Base-by-base conservation (phyloP, 345 rosid species). In the Populus deltoides region DNA sequence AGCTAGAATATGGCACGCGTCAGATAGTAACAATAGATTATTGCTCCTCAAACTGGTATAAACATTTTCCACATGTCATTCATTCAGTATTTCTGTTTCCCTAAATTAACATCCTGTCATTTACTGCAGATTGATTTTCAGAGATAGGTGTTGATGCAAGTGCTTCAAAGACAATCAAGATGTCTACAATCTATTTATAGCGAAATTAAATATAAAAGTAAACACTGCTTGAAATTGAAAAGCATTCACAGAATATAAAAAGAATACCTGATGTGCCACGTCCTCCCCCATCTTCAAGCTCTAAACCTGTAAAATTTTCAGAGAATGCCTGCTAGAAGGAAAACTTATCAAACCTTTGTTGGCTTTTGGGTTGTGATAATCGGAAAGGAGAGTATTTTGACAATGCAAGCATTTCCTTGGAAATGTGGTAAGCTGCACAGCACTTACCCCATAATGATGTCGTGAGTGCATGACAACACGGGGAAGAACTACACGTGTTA, bases 221-320 rank as follows among this genome's bases (percentile, higher is more conserved):
- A 10, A 47, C 24, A 7, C 5, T 20, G 12, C 55, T 24, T 53
- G 75, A 71, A 16, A 49, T 9, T 45, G 49, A 71, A 57, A 51
- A 15, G 36, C 11, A 68, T 9, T 59, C 12, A 78, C 41, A 66
- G 8, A 25, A 39, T 20, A 22, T 70, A 74, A 68, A 74, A 72
- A 17, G 36, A 74, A 81, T 66, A 92, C 97, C 97, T 75, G 99
- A 96, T 76, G 99, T 96, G 77, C 99, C 99, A 69, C 99, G 98
- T 62, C 99, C 99, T 83, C 99, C 99, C 76, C 99, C 99, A 87
- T 96, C 99, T 83, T 96, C 99, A 71, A 96, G 94, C 85, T 96
- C 99, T 81, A 96, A 89, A 57, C 99, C 99, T 5, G 97, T 94
- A 80, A 94, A 94, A 83, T 96, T 96, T 70, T 90, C 93, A 62